phyloP scores from a whole-genome alignment of 192 early-diverging fungal genomes.

The Backusella tuberculispora region DNA sequence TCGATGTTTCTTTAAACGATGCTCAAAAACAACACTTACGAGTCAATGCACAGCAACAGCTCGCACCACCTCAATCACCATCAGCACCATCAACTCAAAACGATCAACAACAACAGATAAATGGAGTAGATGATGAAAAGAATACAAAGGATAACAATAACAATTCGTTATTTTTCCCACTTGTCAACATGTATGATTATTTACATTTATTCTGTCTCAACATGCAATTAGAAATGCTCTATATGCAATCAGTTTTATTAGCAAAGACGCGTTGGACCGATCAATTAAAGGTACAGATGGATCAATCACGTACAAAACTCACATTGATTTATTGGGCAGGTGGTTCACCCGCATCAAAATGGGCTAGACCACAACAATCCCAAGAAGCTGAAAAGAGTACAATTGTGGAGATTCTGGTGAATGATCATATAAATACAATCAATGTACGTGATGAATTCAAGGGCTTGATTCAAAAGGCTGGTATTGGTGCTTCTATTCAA shows the following conservation, averaged over 20 bases:
- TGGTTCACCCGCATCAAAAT: constrained; percentile 25
- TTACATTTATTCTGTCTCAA: constrained; percentile 69
- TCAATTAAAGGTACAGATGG: constrained; percentile 51
- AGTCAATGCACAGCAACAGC: constrained; percentile 50
- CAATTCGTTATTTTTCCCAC: constrained; percentile 53
- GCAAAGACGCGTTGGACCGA: constrained; percentile 49
- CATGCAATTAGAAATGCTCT: constrained; percentile 71
- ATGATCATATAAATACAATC: neutral
- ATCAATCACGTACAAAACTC: constrained; percentile 34
- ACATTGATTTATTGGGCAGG: constrained; percentile 49
- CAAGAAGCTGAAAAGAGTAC: constrained; percentile 20
- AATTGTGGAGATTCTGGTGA: constrained; percentile 25
- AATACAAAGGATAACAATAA: neutral
- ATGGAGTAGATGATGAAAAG: neutral
- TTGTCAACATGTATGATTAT: constrained; percentile 77
- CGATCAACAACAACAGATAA: neutral
- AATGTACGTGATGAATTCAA: constrained; percentile 36
- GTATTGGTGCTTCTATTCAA: constrained; percentile 40
- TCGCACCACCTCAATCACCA: constrained; percentile 34
- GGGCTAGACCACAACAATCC: constrained; percentile 30
- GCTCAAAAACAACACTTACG: constrained; percentile 53
- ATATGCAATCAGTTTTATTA: constrained; percentile 56
- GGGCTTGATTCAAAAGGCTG: constrained; percentile 38
- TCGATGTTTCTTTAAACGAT: constrained; percentile 59
- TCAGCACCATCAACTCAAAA: constrained; percentile 10